Evolutionary conservation across 805 yeast genomes (phyloP).

Genomic region (Ogataea methylovora): DNA sequence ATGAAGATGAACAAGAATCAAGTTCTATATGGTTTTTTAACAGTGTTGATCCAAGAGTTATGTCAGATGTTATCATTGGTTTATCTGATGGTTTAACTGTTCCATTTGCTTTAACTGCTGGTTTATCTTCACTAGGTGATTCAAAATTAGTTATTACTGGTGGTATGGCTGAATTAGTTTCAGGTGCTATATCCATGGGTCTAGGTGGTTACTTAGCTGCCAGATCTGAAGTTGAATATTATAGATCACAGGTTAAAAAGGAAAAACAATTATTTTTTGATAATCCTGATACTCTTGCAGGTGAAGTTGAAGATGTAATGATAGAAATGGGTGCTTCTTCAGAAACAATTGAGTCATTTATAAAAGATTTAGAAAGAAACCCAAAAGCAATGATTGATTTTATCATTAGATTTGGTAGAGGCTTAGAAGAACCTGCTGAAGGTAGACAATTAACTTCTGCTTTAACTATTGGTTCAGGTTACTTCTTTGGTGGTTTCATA

Average conservation of each 20-base stretch:
- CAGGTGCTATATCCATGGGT: slow-evolving; percentile 98
- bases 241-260: slow-evolving; percentile 59
- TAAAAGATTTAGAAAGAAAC: slow-evolving; percentile 68
- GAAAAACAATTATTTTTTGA: slow-evolving; percentile 65
- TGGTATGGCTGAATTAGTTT: slow-evolving; percentile 94
- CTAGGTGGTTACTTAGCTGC: slow-evolving; percentile 96
- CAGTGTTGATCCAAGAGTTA: slow-evolving; percentile 79
- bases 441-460: slow-evolving; percentile 87
- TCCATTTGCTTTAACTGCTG: slow-evolving; percentile 98
- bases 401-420: slow-evolving; percentile 80
- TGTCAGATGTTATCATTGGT: slow-evolving; percentile 91
- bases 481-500: slow-evolving; percentile 86
- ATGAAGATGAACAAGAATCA: background rate
- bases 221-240: slow-evolving; percentile 74
- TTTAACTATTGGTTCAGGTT: slow-evolving; percentile 80
- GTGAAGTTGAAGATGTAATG: slow-evolving; percentile 75
- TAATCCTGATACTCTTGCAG: slow-evolving; percentile 58
- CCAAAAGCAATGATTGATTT: slow-evolving; percentile 81
- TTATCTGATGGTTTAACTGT: slow-evolving; percentile 93
- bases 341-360: slow-evolving; percentile 64
- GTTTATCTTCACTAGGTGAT: slow-evolving; percentile 84
- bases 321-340: slow-evolving; percentile 67
- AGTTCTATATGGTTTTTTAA: slow-evolving; percentile 27
- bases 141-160: slow-evolving; percentile 90
- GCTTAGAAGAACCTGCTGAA: slow-evolving; percentile 93